Conservation (phyloP, 345 rosid genomes). For the Psidium guajava region DNA sequence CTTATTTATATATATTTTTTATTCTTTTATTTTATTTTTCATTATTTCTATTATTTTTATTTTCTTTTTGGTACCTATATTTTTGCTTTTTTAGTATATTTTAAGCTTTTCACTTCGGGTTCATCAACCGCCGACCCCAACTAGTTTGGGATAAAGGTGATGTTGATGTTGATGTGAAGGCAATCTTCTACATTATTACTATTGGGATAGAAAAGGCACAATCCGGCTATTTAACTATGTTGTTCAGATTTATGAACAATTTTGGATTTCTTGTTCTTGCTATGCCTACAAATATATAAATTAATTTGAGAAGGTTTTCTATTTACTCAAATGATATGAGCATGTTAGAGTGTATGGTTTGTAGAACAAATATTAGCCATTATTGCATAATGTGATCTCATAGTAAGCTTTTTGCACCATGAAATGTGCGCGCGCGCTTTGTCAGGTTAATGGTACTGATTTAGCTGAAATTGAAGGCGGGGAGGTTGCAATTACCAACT, state of each 20-base stretch:
- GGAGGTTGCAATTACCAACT: constrained; percentile 50
- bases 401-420: not conserved
- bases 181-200: not conserved
- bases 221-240: not conserved
- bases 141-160: no score
- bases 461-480: constrained; percentile 56
- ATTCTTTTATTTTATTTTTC: no score
- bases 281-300: not conserved
- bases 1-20: no score
- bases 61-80: no score
- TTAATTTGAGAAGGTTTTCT: not conserved
- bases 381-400: not conserved
- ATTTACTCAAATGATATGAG: not conserved
- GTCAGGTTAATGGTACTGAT: constrained; percentile 52
- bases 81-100: no score
- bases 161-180: no score
- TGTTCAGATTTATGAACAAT: not conserved
- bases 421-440: not conserved
- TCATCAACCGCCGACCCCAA: no score
- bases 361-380: not conserved
- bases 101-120: no score
- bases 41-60: no score
- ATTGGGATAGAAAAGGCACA: not conserved
- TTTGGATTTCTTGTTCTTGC: not conserved
- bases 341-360: not conserved